Conservation (phyloP, 108 stramenopile species). For the Phaeodactylum tricornutum region DNA sequence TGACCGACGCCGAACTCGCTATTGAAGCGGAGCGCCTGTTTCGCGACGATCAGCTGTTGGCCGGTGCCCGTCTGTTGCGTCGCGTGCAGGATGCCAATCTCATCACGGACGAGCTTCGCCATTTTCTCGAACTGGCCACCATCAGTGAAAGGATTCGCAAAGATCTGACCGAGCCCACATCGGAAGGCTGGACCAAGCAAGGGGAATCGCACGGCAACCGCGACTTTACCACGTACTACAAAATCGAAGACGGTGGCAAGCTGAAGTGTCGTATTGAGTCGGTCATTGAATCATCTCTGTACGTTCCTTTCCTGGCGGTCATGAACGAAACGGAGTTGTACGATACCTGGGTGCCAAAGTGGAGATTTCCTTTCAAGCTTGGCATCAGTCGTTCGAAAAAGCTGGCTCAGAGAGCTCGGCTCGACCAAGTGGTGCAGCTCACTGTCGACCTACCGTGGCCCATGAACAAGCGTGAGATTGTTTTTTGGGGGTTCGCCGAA, state of each 20-base stretch:
- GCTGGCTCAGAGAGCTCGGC: conserved; percentile 40
- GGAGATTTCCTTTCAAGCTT: conserved; percentile 36
- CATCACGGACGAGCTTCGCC: conserved; percentile 15
- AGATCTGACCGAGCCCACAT: not conserved
- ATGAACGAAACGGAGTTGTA: conserved; percentile 72
- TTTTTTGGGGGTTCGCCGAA: conserved; percentile 46
- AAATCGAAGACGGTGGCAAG: conserved; percentile 26
- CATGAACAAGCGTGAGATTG: conserved; percentile 32
- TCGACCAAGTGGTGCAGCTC: conserved; percentile 44
- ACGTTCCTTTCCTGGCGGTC: conserved; percentile 56
- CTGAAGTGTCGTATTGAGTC: conserved; percentile 55
- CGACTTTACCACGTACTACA: conserved; percentile 55
- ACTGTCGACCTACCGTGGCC: conserved; percentile 48
- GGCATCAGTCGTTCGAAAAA: conserved; percentile 36
- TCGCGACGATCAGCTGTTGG: conserved; percentile 21
- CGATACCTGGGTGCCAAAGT: conserved; percentile 56
- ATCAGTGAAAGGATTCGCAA: conserved; percentile 10
- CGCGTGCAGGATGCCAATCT: conserved; percentile 1
- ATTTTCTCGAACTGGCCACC: conserved; percentile 26
- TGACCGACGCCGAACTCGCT: conserved; percentile 21
- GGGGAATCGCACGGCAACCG: conserved; percentile 47
- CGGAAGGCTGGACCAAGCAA: conserved; percentile 46
- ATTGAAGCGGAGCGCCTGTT: conserved; percentile 18
- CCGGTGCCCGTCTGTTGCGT: conserved; percentile 25
- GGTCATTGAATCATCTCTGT: conserved; percentile 36